Evolutionary conservation across 805 yeast species (phyloP), one percentile per base, ranked within the genome.

Genomic region (Ogataea sp.): DNA sequence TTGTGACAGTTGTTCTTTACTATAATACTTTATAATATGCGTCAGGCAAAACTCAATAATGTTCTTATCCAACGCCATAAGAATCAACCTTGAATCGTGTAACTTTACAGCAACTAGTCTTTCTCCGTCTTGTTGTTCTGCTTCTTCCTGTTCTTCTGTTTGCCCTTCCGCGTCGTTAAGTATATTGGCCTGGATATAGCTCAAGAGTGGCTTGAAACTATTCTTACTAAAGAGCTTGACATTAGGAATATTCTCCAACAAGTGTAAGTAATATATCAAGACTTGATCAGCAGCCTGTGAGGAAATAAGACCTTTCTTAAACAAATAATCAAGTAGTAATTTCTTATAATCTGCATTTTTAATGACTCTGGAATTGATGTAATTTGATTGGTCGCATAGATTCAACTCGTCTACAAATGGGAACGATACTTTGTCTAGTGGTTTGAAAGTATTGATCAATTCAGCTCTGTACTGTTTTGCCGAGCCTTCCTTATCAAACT

Each of bases 1-100:
- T 2, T 45, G 32, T 2, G 39, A 33, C 13, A 53, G 38, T 10
- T 26, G 35, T 7, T 39, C 42, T 1, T n/a, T 18, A 23, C 38
- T 38, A 15, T 33, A 33, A 20, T n/a, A 23, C 3, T 5, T 20
- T 20, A 20, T 6, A 20, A 32, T 9, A 10, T 13, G n/a, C 4
- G 10, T 32, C 8, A 32, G n/a, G 14, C n/a, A 9, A 10, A 23
- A 23, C 7, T 16, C 6, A 8, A 30, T 8, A 6, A 30, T 17
- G 18, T 16, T 16, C 5, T 18, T 3, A 8, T 30, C n/a, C 33
- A 30, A 30, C 11, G 18, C 17, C 11, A 30, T 5, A 3, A 30
- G 11, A n/a, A 30, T 30, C 16, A 30, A n/a, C 21, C 21, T 30
- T 30, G 33, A 17, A 18, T 30, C 33, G 18, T 17, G 13, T 6